Percentiles rank a stretch among this genome's conserved stretches.
Conservation (phyloP, 495 filamentous ascomycete genomes). For the Aspergillus wentii region DNA sequence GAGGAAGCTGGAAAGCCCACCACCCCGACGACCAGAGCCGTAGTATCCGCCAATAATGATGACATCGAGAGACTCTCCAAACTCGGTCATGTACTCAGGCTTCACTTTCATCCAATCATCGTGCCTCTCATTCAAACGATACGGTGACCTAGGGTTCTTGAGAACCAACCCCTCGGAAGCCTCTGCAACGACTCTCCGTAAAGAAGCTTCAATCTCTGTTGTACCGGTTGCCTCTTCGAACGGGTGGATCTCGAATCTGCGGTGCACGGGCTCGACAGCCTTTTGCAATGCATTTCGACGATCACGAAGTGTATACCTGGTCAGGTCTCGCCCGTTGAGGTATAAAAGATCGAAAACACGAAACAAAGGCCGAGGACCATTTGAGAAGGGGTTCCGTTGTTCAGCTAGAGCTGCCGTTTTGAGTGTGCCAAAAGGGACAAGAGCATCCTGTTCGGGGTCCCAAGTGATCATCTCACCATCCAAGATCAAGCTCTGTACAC, state of each 20-base stretch:
- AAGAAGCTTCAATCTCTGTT: conserved; percentile 67
- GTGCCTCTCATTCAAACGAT: conserved; percentile 84
- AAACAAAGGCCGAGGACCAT: conserved; percentile 74
- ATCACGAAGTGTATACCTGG: conserved; percentile 77
- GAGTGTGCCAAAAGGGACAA: conserved; percentile 85
- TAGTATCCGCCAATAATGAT: conserved; percentile 91
- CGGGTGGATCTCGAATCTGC: conserved; percentile 78
- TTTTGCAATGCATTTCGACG: conserved; percentile 69
- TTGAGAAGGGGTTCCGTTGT: conserved; percentile 70
- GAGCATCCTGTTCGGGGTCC: conserved; percentile 82
- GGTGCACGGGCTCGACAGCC: conserved; percentile 58
- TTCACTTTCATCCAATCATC: conserved; percentile 99
- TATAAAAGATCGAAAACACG: conserved; percentile 87
- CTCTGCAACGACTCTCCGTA: conserved; percentile 81
- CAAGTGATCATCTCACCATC: conserved; percentile 99
- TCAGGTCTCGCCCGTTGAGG: conserved; percentile 74
- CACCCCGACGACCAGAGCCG: conserved; percentile 80
- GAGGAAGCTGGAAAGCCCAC: conserved; percentile 76
- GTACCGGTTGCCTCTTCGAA: conserved; percentile 62
- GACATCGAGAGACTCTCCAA: conserved; percentile 88
- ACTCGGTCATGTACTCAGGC: conserved; percentile 97
- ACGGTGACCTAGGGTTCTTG: conserved; percentile 86
- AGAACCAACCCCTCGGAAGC: conserved; percentile 88
- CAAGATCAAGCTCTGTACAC: conserved; percentile 80
- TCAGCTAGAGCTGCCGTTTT: conserved; percentile 86